Evolutionary conservation across 2,329 filamentous ascomycete species (phyloP), one percentile per base, ranked within the genome.

Genomic region (Trichophyton simii): DNA sequence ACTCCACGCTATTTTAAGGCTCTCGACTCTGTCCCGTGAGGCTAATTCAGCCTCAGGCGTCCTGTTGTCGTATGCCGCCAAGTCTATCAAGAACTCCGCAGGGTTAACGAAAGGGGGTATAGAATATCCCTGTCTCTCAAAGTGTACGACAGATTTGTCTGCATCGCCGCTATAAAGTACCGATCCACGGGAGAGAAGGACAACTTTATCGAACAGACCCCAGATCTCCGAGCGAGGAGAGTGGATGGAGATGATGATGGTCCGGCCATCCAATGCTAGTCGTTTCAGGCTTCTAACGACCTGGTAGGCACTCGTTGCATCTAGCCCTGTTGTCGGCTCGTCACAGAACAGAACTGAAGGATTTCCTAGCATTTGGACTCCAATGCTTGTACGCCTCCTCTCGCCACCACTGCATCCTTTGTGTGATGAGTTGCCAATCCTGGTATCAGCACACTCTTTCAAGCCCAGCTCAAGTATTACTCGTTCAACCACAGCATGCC

Each of bases 151-250:
- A 57, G 84, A 87, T 1, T 80, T 78, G 2, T 76, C 72, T 28
- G 80, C 78, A 0, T 77, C 73, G 0, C 87, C 88, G 22, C 84
- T 85, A 67, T 87, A 91, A 0, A 90, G 81, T 0, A 85, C 83
- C 38, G 80, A 82, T 0, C 88, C 88, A 66, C 79, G 81, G 1
- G 86, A 84, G 2, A 91, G 71, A 11, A 91, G 78, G 8, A 90
- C 77, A 6, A 91, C 77, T 62, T 84, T 83, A 70, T 91, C 87
- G 68, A 91, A 88, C 15, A 90, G 78, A 36, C 83, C 80, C 87
- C 87, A 91, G 13, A 91, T 91, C 70, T 91, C 88, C 0, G 87
- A 89, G 20, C 88, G 80, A 20, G 88, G 88, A 64, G 89, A 86
- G 69, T 91, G 88, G 41, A 91, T 88, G 0, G 87, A 89, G 0